Conservation (phyloP, 768 basidiomycete species). For the Harrya chromipes region DNA sequence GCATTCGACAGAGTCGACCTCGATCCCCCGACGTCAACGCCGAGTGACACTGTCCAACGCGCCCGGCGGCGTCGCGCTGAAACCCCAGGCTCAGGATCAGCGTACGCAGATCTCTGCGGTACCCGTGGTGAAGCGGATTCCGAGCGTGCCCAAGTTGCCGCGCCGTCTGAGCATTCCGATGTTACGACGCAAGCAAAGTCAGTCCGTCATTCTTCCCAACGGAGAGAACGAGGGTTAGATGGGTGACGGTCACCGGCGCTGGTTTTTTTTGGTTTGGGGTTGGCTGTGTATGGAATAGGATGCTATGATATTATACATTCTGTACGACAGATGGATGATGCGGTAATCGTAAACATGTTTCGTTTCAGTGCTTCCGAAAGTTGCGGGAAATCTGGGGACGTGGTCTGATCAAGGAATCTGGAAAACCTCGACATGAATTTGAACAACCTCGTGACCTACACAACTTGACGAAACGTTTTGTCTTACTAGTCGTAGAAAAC, state of each 20-base stretch:
- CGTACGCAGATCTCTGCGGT: not conserved
- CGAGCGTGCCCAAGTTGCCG: conserved; percentile 24
- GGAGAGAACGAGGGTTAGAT: not conserved
- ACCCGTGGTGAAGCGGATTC: conserved; percentile 9
- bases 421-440: no score
- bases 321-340: no score
- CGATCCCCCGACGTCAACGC: conserved; percentile 10
- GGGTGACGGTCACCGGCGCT: not conserved
- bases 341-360: no score
- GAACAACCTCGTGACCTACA: no score
- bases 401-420: no score
- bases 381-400: no score
- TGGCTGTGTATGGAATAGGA: no score
- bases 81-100: no score
- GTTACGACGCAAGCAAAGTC: conserved; percentile 28
- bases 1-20: not conserved
- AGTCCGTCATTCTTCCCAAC: not conserved
- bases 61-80: not conserved
- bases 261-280: no score
- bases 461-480: no score
- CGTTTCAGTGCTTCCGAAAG: no score
- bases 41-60: conserved; percentile 22
- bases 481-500: conserved; percentile 32
- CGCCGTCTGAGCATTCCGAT: conserved; percentile 29
- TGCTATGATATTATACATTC: no score